phyloP scores from a whole-genome alignment of 148 eudicot genomes.

The Chenopodium formosanum region DNA sequence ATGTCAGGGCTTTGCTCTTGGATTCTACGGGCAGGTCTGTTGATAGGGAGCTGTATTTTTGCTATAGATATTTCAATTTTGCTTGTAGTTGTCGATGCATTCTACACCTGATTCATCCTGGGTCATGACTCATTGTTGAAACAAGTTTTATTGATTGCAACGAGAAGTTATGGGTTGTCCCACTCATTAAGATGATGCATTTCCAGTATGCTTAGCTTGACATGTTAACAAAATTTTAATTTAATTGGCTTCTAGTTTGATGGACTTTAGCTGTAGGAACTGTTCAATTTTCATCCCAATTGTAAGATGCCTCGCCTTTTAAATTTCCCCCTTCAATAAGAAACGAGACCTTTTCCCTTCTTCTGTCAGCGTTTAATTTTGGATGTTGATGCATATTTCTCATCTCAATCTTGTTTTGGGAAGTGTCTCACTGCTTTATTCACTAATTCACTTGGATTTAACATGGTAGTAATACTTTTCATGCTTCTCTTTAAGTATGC shows the following conservation, averaged over 20 bases:
- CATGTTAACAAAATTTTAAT: not conserved
- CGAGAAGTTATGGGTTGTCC: not conserved
- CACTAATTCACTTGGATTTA: too few relatives aligned
- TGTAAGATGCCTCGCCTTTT: not conserved
- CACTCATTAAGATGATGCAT: not conserved
- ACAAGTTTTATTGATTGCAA: not conserved
- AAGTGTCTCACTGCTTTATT: not conserved
- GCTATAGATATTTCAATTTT: not conserved
- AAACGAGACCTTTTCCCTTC: not conserved
- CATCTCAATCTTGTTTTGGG: not conserved
- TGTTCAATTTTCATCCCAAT: not conserved
- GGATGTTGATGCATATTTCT: not conserved
- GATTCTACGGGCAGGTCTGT: slow-evolving; percentile 95
- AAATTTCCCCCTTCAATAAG: not conserved
- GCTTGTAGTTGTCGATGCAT: not conserved
- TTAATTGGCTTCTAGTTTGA: not conserved
- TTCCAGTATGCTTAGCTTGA: not conserved
- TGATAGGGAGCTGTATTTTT: not conserved
- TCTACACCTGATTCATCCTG: not conserved
- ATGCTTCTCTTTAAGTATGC: too few relatives aligned
- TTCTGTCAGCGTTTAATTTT: not conserved
- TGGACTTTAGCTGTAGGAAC: not conserved
- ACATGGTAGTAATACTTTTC: too few relatives aligned
- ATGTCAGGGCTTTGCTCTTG: slow-evolving; percentile 80
- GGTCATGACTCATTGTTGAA: not conserved